Conservation (phyloP, 2,329 filamentous ascomycete genomes). For the Chaetothyriales sp. region DNA sequence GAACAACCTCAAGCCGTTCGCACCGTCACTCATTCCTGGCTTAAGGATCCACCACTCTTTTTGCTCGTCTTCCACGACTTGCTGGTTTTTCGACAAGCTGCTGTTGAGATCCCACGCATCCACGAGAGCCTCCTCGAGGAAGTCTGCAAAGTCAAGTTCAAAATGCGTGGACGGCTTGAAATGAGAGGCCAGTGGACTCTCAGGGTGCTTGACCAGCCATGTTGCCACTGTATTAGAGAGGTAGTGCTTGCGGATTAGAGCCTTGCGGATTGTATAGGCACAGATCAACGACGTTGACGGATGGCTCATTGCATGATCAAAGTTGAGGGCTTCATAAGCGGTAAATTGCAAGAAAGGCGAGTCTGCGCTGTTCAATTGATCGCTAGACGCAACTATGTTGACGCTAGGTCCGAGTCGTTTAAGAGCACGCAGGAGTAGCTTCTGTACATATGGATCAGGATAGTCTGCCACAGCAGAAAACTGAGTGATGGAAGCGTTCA, state of each 20-base stretch:
- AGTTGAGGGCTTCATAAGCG: slow-evolving; percentile 78
- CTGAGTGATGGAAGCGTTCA: slow-evolving; percentile 11
- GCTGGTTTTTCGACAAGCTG: slow-evolving; percentile 58
- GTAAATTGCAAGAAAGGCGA: slow-evolving; percentile 60
- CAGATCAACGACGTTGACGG: slow-evolving; percentile 57
- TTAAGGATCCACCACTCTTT: slow-evolving; percentile 96
- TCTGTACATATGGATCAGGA: slow-evolving; percentile 79
- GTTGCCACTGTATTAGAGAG: slow-evolving; percentile 68
- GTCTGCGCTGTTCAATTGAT: slow-evolving; percentile 28
- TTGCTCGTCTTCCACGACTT: slow-evolving; percentile 23
- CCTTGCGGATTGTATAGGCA: slow-evolving; percentile 90
- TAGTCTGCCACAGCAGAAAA: slow-evolving; percentile 69
- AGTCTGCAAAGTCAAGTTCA: slow-evolving; percentile 93
- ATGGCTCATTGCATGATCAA: slow-evolving; percentile 55
- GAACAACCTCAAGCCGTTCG: slow-evolving; percentile 85
- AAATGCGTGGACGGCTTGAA: slow-evolving; percentile 72
- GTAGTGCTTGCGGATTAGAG: slow-evolving; percentile 91
- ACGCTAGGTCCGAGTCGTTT: slow-evolving; percentile 36
- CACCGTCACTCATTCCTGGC: slow-evolving; percentile 91
- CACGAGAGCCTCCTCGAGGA: slow-evolving; percentile 80
- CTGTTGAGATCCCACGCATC: slow-evolving; percentile 80
- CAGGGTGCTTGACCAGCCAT: slow-evolving; percentile 74
- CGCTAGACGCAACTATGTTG: not conserved
- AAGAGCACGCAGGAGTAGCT: slow-evolving; percentile 65
- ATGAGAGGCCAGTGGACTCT: slow-evolving; percentile 53